Base-by-base conservation (phyloP, 306 rosid species). In the Prunus davidiana region DNA sequence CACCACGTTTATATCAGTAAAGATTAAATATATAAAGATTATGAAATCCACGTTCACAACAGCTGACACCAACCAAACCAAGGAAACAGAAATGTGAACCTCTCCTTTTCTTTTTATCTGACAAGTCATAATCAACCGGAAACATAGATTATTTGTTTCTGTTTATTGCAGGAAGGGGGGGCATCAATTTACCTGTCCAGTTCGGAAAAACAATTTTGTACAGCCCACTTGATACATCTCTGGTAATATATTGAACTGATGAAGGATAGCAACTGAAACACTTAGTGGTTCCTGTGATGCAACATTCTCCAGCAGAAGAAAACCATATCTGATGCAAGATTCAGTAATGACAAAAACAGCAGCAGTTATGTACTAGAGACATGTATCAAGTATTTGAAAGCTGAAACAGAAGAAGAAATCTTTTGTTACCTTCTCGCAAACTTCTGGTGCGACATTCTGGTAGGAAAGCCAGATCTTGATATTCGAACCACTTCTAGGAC, bases 161-260 rank as follows among this genome's bases (percentile, higher is more conserved):
- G 43, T 38, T 38, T 38, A 38, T 38, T 38, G 43, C 43, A 6
- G 43, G 43, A 38, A 0, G 9, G 9, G 43, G 43, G 43, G 2
- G 0, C 65, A 61, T 13, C 50, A 82, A 58, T 45, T 83, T 87
- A 96, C 99, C 99, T 96, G 99, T 78, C 99, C 98, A 52, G 99
- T 82, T 82, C 99, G 93, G 90, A 96, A 96, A 80, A 96, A 96
- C 84, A 95, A 81, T 78, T 95, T 95, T 67, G 98, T 96, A 87
- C 84, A 96, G 87, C 99, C 99, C 85, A 96, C 99, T 92, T 96
- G 99, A 83, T 87, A 96, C 99, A 96, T 91, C 71, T 96, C 99
- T 16, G 98, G 97, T 87, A 89, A 84, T 78, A 96, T 92, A 85
- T 91, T 86, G 84, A 96, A 96, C 87, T 92, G 99, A 50, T 96